Evolutionary conservation across 2,329 filamentous ascomycete species (phyloP), one percentile per base, ranked within the genome.

Genomic region (Dothistroma septosporum): DNA sequence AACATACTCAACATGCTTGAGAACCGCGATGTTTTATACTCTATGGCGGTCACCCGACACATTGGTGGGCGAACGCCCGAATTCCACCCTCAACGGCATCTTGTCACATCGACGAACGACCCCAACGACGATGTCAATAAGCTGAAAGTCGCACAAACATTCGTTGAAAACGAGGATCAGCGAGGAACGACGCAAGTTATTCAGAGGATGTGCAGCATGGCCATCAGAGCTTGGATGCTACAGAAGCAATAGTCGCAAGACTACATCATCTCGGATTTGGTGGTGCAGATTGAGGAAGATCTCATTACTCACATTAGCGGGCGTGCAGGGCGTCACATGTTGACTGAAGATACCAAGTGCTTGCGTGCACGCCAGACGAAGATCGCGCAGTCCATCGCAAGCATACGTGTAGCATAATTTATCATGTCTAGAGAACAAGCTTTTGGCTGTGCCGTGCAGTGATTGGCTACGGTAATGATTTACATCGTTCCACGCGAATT

Each of bases 21-120:
- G 76, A 94, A 93, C 70, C 86, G 92, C 57, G 92, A 97, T 73
- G 88, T 96, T 19, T 84, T 97, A 59, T 96, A 96, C 76, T 94
- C 90, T 0, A 88, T 96, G 66, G 90, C 90, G 9, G 85, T 96
- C 58, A 86, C 89, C 16, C 86, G 91, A 28, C 86, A 92, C 64
- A 81, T 92, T 54, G 87, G 89, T 50, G 85, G 86, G 33, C 84
- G 86, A 14, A 71, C 78, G 61, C 73, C 76, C 16, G 76, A 78
- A 28, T 80, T 79, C 65, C 66, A 70, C 28, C 70, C 71, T 16
- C 64, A 67, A 21, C 67, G 65, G 31, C 64, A 66, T 11, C 54
- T 72, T 4, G 60, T 69, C 8, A 64, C 68, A 2, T 61, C 66
- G 22, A 66, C 57, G 35, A 66, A 69, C 47, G 70, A 73, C 55